Evolutionary conservation across 2,329 filamentous ascomycete genomes (phyloP).

Genomic region (Colletotrichum costaricense): DNA sequence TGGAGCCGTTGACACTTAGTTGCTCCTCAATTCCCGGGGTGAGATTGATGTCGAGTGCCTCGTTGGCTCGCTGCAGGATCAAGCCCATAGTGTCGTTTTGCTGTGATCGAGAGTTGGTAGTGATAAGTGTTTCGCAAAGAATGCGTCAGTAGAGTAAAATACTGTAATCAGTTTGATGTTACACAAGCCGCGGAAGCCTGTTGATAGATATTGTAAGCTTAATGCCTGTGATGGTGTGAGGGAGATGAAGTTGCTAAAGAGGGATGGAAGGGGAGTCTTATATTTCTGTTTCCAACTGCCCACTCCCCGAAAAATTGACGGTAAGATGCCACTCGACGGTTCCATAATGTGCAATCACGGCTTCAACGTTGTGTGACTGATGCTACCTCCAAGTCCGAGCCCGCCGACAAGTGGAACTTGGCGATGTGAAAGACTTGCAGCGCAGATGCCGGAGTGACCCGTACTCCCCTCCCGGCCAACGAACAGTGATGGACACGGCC

Average conservation of each 20-base stretch:
- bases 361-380: neutral
- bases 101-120: neutral
- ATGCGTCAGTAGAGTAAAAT: neutral
- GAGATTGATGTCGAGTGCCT: conserved; percentile 60
- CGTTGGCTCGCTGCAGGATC: conserved; percentile 51
- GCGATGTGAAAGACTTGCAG: neutral
- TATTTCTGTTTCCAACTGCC: neutral
- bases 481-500: neutral
- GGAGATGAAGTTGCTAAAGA: neutral
- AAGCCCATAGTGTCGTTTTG: conserved; percentile 43
- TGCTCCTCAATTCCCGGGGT: conserved; percentile 49
- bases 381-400: conserved; percentile 6
- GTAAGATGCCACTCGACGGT: neutral
- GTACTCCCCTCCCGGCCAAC: neutral
- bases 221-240: neutral
- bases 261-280: conserved; percentile 12
- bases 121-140: neutral
- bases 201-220: neutral
- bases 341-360: neutral
- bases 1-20: conserved; percentile 58
- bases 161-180: neutral
- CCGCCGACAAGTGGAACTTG: neutral
- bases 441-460: neutral
- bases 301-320: neutral
- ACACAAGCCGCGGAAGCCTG: neutral